Evolutionary conservation across 768 basidiomycete species (phyloP), one percentile per base, ranked within the genome.

Genomic region (Arthromyces matolae): DNA sequence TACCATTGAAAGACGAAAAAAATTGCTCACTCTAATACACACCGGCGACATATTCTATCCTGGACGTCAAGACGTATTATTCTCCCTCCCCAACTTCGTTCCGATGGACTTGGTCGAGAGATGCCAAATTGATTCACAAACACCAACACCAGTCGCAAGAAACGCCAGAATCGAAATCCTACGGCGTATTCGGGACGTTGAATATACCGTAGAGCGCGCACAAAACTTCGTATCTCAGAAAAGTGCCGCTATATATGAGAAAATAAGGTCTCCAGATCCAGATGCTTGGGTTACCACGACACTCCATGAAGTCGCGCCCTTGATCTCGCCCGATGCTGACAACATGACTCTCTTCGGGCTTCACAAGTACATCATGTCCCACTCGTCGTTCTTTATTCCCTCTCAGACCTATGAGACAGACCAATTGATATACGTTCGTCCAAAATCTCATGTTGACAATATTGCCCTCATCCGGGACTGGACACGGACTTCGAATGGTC

Each of bases 141-240:
- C 76, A 0, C 34, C 41, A 7, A 68, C 61, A 23, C 56, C 58
- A 13, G 53, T 55, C 5, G 66, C 85, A 49, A 62, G 76, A 39
- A 65, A 69, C 22, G 89, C 90, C 3, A 76, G 92, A 2, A 72
- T 89, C 3, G 72, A 80, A 44, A 75, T 85, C 16, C 71, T 89
- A 20, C 79, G 73, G 56, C 70, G 67, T n/a, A 57, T 92, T 18
- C 78, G 83, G 16, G 64, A 71, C 4, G 59, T 89, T 19, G 72
- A 78, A 45, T 71, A 69, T 31, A 63, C 65, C 1, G 61, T 83
- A 5, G 79, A 85, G 37, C 61, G 57, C 29, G 68, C 71, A 20
- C 58, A 56, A 47, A 62, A 65, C 32, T 50, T 60, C 14, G 55
- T 70, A 9, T 49, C 51, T 35, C 54, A 63, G 14, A 48, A 59